These are phyloP conservation scores for Exophiala lecanii-corni DNA, from an alignment of 2,329 filamentous ascomycete genomes.

Conservation along the genomic window DNA sequence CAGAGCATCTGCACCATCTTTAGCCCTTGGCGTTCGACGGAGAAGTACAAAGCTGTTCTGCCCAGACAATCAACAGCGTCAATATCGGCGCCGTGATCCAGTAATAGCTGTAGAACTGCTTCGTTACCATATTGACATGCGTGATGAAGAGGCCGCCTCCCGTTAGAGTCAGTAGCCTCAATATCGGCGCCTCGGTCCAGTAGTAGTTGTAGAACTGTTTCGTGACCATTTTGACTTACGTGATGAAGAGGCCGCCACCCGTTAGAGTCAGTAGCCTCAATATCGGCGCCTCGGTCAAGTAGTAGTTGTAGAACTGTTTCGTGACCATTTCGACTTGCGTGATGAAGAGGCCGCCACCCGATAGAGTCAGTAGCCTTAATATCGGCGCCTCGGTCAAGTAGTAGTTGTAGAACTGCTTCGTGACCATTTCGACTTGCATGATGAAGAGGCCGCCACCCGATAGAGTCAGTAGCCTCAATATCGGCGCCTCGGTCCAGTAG, in stretches of 20 bases:
- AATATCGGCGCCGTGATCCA: conserved; percentile 19
- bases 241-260: conserved; percentile 18
- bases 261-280: conserved; percentile 17
- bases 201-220: conserved; percentile 9
- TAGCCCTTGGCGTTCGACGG: too few relatives aligned
- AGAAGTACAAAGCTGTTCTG: too few relatives aligned
- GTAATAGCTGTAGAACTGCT: conserved; percentile 17
- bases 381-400: conserved; percentile 22
- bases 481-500: conserved; percentile 11
- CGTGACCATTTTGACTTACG: conserved; percentile 1
- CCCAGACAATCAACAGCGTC: too few relatives aligned
- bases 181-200: conserved; percentile 7
- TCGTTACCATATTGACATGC: too few relatives aligned
- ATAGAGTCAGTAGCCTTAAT: conserved; percentile 17
- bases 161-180: conserved; percentile 2
- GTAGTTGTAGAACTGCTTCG: conserved; percentile 19
- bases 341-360: conserved; percentile 25
- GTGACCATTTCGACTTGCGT: conserved; percentile 26
- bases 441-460: conserved; percentile 3
- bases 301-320: conserved; percentile 22
- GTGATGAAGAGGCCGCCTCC: too few relatives aligned
- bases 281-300: conserved; percentile 20
- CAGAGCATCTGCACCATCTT: too few relatives aligned
- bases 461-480: conserved; percentile 5
- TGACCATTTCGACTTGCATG: conserved; percentile 23